Percentiles rank a stretch among this genome's conserved stretches.
phyloP scores from a whole-genome alignment of 345 rosid genomes.

The Noccaea caerulescens region DNA sequence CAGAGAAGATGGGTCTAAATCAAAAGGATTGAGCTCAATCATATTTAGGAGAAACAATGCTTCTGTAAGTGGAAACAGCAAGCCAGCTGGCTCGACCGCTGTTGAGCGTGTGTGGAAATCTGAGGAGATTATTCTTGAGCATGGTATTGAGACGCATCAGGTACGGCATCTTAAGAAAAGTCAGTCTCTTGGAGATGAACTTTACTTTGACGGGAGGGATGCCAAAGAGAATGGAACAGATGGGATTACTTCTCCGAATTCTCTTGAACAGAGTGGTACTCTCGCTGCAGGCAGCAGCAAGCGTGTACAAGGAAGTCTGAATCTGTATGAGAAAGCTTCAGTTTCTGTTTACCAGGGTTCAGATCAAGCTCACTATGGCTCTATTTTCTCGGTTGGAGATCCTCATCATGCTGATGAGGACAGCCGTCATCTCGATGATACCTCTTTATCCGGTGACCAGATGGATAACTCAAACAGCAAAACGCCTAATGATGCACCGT shows the following conservation, averaged over 20 bases:
- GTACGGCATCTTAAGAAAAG: slow-evolving; percentile 62
- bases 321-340: slow-evolving; percentile 46
- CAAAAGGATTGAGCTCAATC: slow-evolving; percentile 44
- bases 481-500: slow-evolving; percentile 47
- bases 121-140: slow-evolving; percentile 50
- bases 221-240: slow-evolving; percentile 48
- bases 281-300: slow-evolving; percentile 43
- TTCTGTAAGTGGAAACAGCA: slow-evolving; percentile 40
- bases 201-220: slow-evolving; percentile 53
- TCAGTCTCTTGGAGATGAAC: slow-evolving; percentile 66
- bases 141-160: slow-evolving; percentile 33
- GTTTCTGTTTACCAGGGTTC: slow-evolving; percentile 55
- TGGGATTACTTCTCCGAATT: slow-evolving; percentile 56
- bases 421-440: slow-evolving; percentile 51
- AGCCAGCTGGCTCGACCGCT: slow-evolving; percentile 43
- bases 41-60: slow-evolving; percentile 40
- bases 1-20: slow-evolving; percentile 40
- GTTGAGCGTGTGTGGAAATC: slow-evolving; percentile 57
- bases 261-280: slow-evolving; percentile 49
- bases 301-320: slow-evolving; percentile 39
- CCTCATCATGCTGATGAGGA: slow-evolving; percentile 54
- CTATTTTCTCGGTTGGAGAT: slow-evolving; percentile 69
- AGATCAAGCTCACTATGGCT: slow-evolving; percentile 49
- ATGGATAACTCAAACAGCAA: slow-evolving; percentile 49
- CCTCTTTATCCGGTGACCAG: slow-evolving; percentile 49